A percentile compares a stretch with the other conserved stretches of the same genome.
Evolutionary conservation across 352 stramenopile species (phyloP).

Genomic region (Globisporangium echinulatum): DNA sequence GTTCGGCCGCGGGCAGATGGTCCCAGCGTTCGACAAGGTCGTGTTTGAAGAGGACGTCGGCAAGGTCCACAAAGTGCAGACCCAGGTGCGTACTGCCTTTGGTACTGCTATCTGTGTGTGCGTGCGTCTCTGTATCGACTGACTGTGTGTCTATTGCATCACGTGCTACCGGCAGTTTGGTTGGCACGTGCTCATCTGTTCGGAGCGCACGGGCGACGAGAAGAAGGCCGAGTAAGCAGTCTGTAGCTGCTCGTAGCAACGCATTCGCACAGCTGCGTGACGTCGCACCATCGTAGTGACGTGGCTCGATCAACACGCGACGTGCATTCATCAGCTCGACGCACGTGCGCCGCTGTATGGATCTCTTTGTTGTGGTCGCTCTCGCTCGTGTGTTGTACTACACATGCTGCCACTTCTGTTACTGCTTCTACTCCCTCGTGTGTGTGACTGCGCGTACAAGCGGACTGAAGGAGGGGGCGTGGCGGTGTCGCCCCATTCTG

Average conservation of each 20-base stretch:
- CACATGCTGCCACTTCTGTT: no score
- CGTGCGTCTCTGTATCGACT: slow-evolving; percentile 7
- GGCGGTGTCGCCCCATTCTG: no score
- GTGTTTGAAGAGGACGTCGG: slow-evolving; percentile 62
- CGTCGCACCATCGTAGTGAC: no score
- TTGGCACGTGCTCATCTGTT: slow-evolving; percentile 72
- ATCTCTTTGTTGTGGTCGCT: no score
- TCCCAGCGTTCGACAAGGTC: slow-evolving; percentile 71
- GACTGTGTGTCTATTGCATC: neutral
- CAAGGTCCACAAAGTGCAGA: slow-evolving; percentile 71
- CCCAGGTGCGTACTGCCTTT: slow-evolving; percentile 31
- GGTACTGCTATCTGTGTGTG: slow-evolving; percentile 7
- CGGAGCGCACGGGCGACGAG: slow-evolving; percentile 38
- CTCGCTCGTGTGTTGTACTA: no score
- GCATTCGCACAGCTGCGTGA: no score
- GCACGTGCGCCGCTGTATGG: no score
- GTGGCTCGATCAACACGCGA: no score
- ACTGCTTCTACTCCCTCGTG: no score
- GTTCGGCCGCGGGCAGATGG: slow-evolving; percentile 73
- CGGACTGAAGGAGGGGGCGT: no score
- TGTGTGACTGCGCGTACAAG: no score
- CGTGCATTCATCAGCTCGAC: no score
- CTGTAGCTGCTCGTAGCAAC: neutral
- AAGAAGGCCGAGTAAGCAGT: slow-evolving; percentile 20
- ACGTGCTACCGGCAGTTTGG: slow-evolving; percentile 38